Evolutionary conservation across 78 protist species (phyloP).

Genomic region (Anaeramoeba ignava): DNA sequence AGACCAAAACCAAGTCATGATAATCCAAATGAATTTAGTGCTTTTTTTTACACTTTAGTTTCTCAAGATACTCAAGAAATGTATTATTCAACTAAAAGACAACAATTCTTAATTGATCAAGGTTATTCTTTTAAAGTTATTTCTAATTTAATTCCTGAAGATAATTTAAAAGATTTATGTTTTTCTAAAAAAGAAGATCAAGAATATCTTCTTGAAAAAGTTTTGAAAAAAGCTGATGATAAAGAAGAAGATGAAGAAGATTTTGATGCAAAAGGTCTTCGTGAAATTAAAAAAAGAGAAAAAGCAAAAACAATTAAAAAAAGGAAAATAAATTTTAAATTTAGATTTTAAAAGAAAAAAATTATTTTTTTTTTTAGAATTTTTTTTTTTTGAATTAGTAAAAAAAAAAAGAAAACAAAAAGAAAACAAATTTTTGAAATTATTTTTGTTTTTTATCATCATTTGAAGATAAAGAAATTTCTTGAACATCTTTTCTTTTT

Average conservation of each 20-base stretch:
- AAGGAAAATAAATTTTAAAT: too few relatives aligned
- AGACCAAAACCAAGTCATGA: background rate
- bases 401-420: too few relatives aligned
- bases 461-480: too few relatives aligned
- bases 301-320: too few relatives aligned
- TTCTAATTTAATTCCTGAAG: background rate
- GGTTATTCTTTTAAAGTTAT: conserved; percentile 17
- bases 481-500: too few relatives aligned
- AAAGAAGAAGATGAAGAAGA: background rate
- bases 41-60: conserved; percentile 90
- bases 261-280: too few relatives aligned
- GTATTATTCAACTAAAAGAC: conserved; percentile 80
- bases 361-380: too few relatives aligned
- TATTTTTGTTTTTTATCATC: too few relatives aligned
- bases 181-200: background rate
- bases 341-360: too few relatives aligned
- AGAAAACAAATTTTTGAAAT: too few relatives aligned
- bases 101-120: conserved; percentile 82
- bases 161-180: background rate
- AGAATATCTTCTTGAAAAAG: background rate
- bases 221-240: background rate
- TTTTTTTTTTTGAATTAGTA: too few relatives aligned
- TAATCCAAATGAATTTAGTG: conserved; percentile 50
- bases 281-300: too few relatives aligned
- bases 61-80: conserved; percentile 83